phyloP scores from a whole-genome alignment of 306 rosid species.

The Comarum palustre region DNA sequence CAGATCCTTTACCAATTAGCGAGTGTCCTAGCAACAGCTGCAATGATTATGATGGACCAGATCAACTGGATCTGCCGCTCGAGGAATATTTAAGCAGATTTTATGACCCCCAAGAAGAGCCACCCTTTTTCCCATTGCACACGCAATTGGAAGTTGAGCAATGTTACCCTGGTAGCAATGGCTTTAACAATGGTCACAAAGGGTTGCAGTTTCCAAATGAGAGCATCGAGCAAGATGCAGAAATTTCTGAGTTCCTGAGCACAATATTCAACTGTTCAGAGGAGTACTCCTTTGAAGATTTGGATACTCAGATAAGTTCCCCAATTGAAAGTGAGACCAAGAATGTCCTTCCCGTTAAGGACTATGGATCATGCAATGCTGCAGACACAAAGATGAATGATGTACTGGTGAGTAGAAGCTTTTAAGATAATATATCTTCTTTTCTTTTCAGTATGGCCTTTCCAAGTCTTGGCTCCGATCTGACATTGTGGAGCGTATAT shows the following conservation, averaged over 20 bases:
- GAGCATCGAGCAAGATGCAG: conserved; percentile 38
- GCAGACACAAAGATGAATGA: conserved; percentile 31
- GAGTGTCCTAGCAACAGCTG: conserved; percentile 34
- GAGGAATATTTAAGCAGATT: conserved; percentile 22
- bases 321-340: conserved; percentile 2
- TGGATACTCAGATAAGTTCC: conserved; percentile 21
- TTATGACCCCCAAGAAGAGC: conserved; percentile 31
- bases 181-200: conserved; percentile 24
- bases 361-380: conserved; percentile 25
- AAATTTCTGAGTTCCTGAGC: conserved; percentile 42
- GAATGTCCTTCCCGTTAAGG: conserved; percentile 17
- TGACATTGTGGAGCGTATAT: background rate
- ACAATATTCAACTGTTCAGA: conserved; percentile 35
- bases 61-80: conserved; percentile 23
- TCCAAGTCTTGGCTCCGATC: conserved; percentile 14
- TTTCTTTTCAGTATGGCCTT: conserved; percentile 7
- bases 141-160: conserved; percentile 43
- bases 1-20: conserved; percentile 37
- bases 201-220: conserved; percentile 41
- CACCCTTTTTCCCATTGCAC: conserved; percentile 53
- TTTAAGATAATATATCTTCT: conserved; percentile 13
- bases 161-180: conserved; percentile 28
- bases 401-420: conserved; percentile 43
- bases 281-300: conserved; percentile 29
- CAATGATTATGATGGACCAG: conserved; percentile 32